Base-by-base conservation (phyloP, 495 filamentous ascomycete species). In the Podospora conica region DNA sequence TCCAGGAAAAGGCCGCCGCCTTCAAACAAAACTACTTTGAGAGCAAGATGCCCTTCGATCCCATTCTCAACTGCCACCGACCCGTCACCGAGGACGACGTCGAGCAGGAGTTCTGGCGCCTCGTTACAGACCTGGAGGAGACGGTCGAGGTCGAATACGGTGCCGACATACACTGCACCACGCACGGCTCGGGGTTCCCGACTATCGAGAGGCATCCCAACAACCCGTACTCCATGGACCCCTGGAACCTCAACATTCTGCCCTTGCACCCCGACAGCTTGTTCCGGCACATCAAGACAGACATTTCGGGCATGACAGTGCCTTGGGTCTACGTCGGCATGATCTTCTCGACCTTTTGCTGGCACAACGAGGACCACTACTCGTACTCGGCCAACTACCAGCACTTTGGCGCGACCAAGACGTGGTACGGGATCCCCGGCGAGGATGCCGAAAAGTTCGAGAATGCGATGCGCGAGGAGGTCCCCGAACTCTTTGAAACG, bases 301-400 rank as follows among this genome's bases (percentile, higher is more conserved):
- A 99, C 76, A 93, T 99, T 65, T 97, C 95, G n/a, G 95, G 95
- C 33, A 99, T 99, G 95, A 99, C 95, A 1, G 94, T 99, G 7
- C 95, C 95, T 18, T 99, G 95, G 95, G 87, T 98, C 7, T 99
- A 99, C 74, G 96, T 99, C n/a, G 95, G 95, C 66, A 99, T 99
- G 95, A 96, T 93, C 71, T 99, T 99, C 76, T 98, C 95, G 3
- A 97, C 94, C 3, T 99, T 99, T 74, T 99, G 95, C 76, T 99
- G 95, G 95, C 95, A 99, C 73, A 96, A 96, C 67, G 95, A 99
- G 74, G 95, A 99, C 74, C 95, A 99, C 71, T 97, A 96, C 71
- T 87, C 95, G 0, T 99, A 99, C 75, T 99, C 95, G 21, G 90
- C 95, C 53, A 99, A 99, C 71, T 99, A 99, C 70, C 95, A 99